These are phyloP conservation scores for Saccharomyces hybrid DNA, from an alignment of 1,139 yeast genomes.

Conservation along the genomic window DNA sequence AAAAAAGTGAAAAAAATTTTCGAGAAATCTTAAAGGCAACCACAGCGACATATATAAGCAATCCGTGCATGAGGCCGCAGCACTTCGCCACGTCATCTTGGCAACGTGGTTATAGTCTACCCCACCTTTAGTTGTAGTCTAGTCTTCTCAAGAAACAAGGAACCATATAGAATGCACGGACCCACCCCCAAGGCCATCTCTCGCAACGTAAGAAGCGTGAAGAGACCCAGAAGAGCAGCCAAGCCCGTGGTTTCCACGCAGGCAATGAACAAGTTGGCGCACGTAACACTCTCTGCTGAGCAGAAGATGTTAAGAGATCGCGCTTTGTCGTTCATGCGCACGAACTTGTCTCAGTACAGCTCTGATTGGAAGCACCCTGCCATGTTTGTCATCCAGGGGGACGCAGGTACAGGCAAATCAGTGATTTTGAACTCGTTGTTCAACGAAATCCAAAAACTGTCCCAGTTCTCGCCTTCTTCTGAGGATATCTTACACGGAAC, in stretches of 20 bases:
- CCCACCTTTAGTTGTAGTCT: background rate
- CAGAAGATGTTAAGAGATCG: constrained; percentile 28
- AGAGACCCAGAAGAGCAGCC: constrained; percentile 7
- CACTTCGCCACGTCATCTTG: background rate
- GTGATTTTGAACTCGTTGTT: constrained; percentile 71
- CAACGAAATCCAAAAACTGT: constrained; percentile 40
- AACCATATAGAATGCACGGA: constrained; percentile 4
- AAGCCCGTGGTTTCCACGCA: background rate
- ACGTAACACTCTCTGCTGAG: constrained; percentile 33
- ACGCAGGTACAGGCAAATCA: constrained; percentile 56
- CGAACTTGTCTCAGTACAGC: constrained; percentile 17
- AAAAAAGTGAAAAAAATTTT: background rate
- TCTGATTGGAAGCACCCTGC: constrained; percentile 21
- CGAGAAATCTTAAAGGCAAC: background rate
- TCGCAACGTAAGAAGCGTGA: constrained; percentile 2
- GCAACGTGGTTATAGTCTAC: background rate
- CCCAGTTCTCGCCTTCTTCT: constrained; percentile 11
- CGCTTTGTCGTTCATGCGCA: constrained; percentile 28
- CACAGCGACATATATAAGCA: background rate
- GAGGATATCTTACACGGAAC: constrained; percentile 23
- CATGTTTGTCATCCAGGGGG: constrained; percentile 39
- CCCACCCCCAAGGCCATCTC: constrained; percentile 3
- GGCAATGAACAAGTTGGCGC: constrained; percentile 33
- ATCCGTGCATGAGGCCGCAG: background rate
- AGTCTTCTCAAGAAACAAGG: background rate